phyloP scores from a whole-genome alignment of 2,329 filamentous ascomycete genomes.

The Aspergillus ochraceus region DNA sequence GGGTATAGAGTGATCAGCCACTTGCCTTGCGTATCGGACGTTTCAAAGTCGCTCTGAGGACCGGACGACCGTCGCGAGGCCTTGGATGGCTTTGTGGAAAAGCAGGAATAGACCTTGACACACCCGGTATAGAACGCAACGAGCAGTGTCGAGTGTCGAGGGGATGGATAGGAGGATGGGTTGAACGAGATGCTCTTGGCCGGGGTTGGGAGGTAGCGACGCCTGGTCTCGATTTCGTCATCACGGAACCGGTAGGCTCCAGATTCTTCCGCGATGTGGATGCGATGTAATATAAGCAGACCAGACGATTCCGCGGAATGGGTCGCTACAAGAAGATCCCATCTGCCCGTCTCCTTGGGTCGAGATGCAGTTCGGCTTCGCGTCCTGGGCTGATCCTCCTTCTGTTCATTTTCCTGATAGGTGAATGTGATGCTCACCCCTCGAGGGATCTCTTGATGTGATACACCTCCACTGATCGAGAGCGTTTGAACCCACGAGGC shows the following conservation, averaged over 20 bases:
- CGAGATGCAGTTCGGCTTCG: constrained; percentile 27
- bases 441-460: constrained; percentile 53
- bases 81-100: constrained; percentile 37
- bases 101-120: constrained; percentile 59
- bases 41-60: constrained; percentile 33
- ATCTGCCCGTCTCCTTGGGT: constrained; percentile 25
- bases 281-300: constrained; percentile 45
- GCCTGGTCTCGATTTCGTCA: constrained; percentile 45
- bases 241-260: constrained; percentile 29
- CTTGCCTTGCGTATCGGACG: constrained; percentile 37
- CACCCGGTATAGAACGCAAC: constrained; percentile 56
- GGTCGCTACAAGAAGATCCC: constrained; percentile 49
- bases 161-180: constrained; percentile 52
- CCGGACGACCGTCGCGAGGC: constrained; percentile 28
- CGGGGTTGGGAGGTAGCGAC: constrained; percentile 50
- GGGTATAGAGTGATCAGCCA: constrained; percentile 48
- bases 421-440: constrained; percentile 57
- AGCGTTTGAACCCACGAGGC: constrained; percentile 48
- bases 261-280: constrained; percentile 36
- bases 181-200: constrained; percentile 56
- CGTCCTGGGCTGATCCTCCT: constrained; percentile 30
- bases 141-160: constrained; percentile 56
- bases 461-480: constrained; percentile 47
- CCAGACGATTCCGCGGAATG: constrained; percentile 48
- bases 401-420: constrained; percentile 34